These are phyloP conservation scores for Exophiala bonariae DNA, from an alignment of 2,329 filamentous ascomycete genomes.

Conservation along the genomic window DNA sequence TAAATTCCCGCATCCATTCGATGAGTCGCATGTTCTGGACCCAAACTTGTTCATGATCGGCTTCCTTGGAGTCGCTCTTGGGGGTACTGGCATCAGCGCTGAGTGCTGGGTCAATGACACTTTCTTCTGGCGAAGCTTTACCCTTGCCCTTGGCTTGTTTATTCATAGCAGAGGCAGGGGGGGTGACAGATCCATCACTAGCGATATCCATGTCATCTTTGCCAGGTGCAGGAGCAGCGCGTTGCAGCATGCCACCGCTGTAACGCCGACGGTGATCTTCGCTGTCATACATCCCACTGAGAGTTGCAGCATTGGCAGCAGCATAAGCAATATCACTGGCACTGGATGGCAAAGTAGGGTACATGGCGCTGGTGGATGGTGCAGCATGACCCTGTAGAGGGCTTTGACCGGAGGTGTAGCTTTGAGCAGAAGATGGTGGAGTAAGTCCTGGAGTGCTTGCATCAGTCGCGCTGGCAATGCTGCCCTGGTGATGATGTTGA, in stretches of 20 bases:
- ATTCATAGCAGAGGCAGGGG: slow-evolving; percentile 26
- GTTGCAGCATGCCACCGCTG: slow-evolving; percentile 61
- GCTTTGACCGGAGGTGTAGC: slow-evolving; percentile 63
- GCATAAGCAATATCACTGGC: slow-evolving; percentile 55
- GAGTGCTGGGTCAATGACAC: slow-evolving; percentile 29
- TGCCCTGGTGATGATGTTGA: slow-evolving; percentile 25
- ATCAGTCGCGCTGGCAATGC: slow-evolving; percentile 37
- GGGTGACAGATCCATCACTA: slow-evolving; percentile 28
- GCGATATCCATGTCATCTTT: slow-evolving; percentile 39
- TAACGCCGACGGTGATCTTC: slow-evolving; percentile 60
- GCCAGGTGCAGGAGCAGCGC: slow-evolving; percentile 46
- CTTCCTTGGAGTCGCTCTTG: slow-evolving; percentile 32
- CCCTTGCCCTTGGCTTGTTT: slow-evolving; percentile 22
- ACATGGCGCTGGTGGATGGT: slow-evolving; percentile 51
- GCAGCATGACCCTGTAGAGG: slow-evolving; percentile 41
- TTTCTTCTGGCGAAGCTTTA: slow-evolving; percentile 21
- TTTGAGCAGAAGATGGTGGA: slow-evolving; percentile 62
- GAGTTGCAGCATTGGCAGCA: slow-evolving; percentile 61
- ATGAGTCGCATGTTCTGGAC: slow-evolving; percentile 66
- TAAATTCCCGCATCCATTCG: slow-evolving; percentile 58
- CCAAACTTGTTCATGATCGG: slow-evolving; percentile 47
- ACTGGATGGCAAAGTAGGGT: slow-evolving; percentile 62
- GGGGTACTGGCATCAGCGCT: slow-evolving; percentile 24
- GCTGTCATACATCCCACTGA: slow-evolving; percentile 60
- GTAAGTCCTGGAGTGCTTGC: slow-evolving; percentile 63